Evolutionary conservation across 2,329 filamentous ascomycete species (phyloP), one percentile per base, ranked within the genome.

Genomic region (Trichoderma brevicompactum): DNA sequence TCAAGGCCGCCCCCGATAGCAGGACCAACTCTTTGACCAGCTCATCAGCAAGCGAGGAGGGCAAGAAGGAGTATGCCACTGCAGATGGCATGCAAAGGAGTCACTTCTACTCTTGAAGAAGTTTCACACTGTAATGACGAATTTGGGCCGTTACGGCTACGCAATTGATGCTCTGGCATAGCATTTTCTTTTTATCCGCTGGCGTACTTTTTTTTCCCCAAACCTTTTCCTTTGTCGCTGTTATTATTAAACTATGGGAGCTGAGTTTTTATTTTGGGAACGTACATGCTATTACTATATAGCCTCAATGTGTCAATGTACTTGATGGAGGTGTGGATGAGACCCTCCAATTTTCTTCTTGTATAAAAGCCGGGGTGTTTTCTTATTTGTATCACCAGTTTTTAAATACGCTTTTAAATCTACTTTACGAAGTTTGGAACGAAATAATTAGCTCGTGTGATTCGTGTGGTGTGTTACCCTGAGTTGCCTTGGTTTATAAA

Each of bases 51-150:
- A 74, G 73, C 10, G 73, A 82, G 46, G 78, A 78, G 17, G 78
- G 79, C 65, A 85, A 83, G 74, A 80, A 82, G 56, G 83, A 84
- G 28, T 83, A 84, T 59, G 81, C 84, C 10, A 82, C 81, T 1
- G 79, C 79, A 1, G 83, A 84, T 68, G 82, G 81, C 68, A 86
- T 87, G 76, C 83, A 86, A 72, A 83, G 85, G 72, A 82, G 83
- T 58, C 82, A 85, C 59, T 87, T 87, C 69, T 85, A 86, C 75
- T 84, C 83, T 17, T 86, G 72, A 70, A 79, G 12, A 17, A 19
- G 40, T 43, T 46, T 23, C 49, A n/a, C 19, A 40, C 19, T 52
- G 13, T 54, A 32, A 55, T 36, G 56, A 58, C 19, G 46, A 58
- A 58, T 6, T 44, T 9, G 23, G 36, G 19, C 23, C 32, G 3